Evolutionary conservation across 192 early-diverging fungal species (phyloP).

Genomic region (Entophlyctis luteolus): DNA sequence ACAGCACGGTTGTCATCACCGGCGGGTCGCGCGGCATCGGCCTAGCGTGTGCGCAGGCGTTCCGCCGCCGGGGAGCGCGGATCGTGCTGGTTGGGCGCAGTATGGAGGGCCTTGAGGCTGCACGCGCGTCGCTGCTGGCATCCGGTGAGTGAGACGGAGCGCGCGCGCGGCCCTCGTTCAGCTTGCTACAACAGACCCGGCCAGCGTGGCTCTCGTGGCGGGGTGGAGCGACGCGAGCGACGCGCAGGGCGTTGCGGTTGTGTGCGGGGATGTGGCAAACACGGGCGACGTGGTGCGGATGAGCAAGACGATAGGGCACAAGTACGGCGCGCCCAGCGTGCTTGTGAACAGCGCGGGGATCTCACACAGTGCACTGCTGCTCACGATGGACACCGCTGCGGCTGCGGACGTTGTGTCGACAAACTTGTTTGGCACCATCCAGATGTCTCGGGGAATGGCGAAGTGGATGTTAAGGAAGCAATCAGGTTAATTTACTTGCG

Average conservation of each 20-base stretch:
- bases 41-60: constrained; percentile 57
- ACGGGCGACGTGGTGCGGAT: constrained; percentile 32
- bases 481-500: constrained; percentile 51
- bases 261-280: constrained; percentile 42
- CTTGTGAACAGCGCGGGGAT: constrained; percentile 33
- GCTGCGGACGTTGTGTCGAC: constrained; percentile 56
- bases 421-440: constrained; percentile 72
- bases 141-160: no score
- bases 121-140: background rate
- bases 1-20: constrained; percentile 47
- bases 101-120: constrained; percentile 25
- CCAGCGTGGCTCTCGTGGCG: background rate
- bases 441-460: constrained; percentile 47
- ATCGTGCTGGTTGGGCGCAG: constrained; percentile 58
- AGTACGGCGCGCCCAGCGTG: constrained; percentile 5
- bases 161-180: background rate
- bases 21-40: constrained; percentile 81
- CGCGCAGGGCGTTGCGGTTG: constrained; percentile 25
- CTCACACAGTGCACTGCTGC: constrained; percentile 1
- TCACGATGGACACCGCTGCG: constrained; percentile 30
- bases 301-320: constrained; percentile 27
- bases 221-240: constrained; percentile 2
- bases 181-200: background rate
- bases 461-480: constrained; percentile 56
- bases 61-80: constrained; percentile 27